phyloP scores from a whole-genome alignment of 2,329 filamentous ascomycete species.

The Nigrograna mackinnonii region DNA sequence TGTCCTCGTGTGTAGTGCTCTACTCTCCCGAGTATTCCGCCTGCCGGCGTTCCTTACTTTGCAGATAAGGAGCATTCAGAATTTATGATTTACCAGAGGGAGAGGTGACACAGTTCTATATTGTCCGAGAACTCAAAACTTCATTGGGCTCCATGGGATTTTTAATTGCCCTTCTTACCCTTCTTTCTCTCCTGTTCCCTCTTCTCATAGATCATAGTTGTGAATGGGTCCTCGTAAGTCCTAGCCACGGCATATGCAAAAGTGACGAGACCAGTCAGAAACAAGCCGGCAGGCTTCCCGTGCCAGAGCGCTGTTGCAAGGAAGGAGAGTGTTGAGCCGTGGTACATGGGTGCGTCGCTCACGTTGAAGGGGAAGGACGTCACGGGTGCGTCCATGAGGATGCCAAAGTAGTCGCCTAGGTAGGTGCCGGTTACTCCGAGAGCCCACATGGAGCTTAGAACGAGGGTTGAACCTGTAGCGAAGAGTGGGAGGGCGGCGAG shows the following conservation, averaged over 20 bases:
- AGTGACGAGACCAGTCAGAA: conserved; percentile 76
- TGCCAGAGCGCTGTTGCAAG: conserved; percentile 82
- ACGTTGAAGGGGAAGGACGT: conserved; percentile 96
- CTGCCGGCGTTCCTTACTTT: no score
- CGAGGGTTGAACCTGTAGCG: conserved; percentile 76
- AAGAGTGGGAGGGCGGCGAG: conserved; percentile 74
- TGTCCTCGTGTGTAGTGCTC: no score
- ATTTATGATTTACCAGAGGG: no score
- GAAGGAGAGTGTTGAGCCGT: conserved; percentile 91
- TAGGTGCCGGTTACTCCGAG: conserved; percentile 96
- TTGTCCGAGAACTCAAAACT: no score
- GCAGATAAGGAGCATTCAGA: no score
- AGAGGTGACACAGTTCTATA: no score
- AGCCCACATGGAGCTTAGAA: conserved; percentile 86
- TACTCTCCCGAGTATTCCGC: no score
- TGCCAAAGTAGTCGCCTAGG: conserved; percentile 97
- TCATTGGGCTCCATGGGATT: no score
- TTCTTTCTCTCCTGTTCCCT: conserved; percentile 61
- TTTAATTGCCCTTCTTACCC: conserved; percentile 14
- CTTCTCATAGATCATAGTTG: conserved; percentile 88
- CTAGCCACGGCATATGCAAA: conserved; percentile 80
- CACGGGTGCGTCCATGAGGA: conserved; percentile 93
- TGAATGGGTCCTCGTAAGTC: conserved; percentile 92
- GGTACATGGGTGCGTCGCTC: conserved; percentile 92
- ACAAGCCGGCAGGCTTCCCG: conserved; percentile 83